Evolutionary conservation across 2,329 filamentous ascomycete genomes (phyloP).

Genomic region (Fusarium armeniacum): DNA sequence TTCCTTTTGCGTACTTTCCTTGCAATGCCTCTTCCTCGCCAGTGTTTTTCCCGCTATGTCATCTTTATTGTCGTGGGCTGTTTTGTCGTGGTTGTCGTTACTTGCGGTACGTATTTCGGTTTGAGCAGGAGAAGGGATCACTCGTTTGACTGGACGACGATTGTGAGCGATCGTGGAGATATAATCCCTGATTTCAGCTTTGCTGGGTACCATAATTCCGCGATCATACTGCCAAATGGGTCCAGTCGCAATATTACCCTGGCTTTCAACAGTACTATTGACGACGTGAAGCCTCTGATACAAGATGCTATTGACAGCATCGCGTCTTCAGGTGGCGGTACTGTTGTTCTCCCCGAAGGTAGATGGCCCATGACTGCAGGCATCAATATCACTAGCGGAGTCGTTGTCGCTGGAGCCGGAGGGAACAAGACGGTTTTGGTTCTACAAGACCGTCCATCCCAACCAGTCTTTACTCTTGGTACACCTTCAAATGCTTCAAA

Average conservation of each 20-base stretch:
- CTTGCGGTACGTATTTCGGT: conserved; percentile 25
- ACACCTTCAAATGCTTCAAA: background rate
- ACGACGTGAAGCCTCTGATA: conserved; percentile 25
- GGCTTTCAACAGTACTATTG: background rate
- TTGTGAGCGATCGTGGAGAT: conserved; percentile 30
- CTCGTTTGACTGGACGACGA: conserved; percentile 31
- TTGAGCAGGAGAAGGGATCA: conserved; percentile 4
- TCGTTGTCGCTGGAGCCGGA: conserved; percentile 10
- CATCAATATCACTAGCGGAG: conserved; percentile 10
- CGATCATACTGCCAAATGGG: conserved; percentile 23
- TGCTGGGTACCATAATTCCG: conserved; percentile 40
- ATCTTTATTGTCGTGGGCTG: conserved; percentile 12
- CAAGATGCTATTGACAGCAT: conserved; percentile 38
- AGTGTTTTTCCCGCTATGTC: conserved; percentile 17
- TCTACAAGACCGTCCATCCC: background rate
- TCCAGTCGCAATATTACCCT: conserved; percentile 1
- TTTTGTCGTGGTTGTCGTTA: conserved; percentile 8
- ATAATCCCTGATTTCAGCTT: conserved; percentile 44
- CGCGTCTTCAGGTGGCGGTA: conserved; percentile 23
- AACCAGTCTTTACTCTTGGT: conserved; percentile 37
- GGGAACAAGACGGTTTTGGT: conserved; percentile 14
- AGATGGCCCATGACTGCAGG: conserved; percentile 33
- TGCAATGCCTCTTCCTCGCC: conserved; percentile 24
- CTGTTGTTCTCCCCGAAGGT: conserved; percentile 27
- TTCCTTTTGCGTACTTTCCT: background rate